Base-by-base conservation (phyloP, 352 stramenopile species). In the Globisporangium lucens region DNA sequence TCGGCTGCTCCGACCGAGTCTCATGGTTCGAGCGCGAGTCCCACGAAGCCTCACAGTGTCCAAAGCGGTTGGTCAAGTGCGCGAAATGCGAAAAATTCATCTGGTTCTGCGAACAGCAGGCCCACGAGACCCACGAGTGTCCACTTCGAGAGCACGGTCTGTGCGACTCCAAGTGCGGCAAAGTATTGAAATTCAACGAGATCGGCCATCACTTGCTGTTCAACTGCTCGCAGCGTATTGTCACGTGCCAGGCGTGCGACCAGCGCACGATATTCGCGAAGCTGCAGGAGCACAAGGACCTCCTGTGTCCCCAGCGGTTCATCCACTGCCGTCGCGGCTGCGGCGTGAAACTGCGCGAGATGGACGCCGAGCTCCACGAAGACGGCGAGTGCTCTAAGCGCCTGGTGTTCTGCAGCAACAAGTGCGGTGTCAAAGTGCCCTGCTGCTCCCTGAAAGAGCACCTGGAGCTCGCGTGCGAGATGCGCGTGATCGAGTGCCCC, bases 31-130 rank as follows among this genome's bases (percentile, higher is more conserved):
- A 83, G 15, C 63, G 35, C 17, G 27, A 30, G 0, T 20, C 55
- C 0, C 85, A 93, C 63, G 85, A 94, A 53, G 53, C 63, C 0
- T 69, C 46, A 2, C 53, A 69, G 1, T 94, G 87, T 35, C 70
- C 77, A 15, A 94, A 94, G 59, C 81, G 85, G 10, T 61, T 91
- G n/a, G 68, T 93, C n/a, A 33, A 60, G 7, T 94, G 87, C 56
- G 30, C 17, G 0, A 57, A 76, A n/a, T 94, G 87, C 35, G 57
- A 75, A 4, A 71, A 75, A 43, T 46, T 52, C 6, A 72, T 92
- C 24, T 89, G 79, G 70, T 75, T 77, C 35, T 67, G 65, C 9
- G 83, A 92, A 2, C 71, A 73, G 2, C 69, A 76, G n/a, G 55
- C 3, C 1, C 87, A 94, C 61, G 61, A 66, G 1, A 43, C 51